Evolutionary conservation across 2,329 filamentous ascomycete genomes (phyloP).

Genomic region (Neopestalotiopsis sp.): DNA sequence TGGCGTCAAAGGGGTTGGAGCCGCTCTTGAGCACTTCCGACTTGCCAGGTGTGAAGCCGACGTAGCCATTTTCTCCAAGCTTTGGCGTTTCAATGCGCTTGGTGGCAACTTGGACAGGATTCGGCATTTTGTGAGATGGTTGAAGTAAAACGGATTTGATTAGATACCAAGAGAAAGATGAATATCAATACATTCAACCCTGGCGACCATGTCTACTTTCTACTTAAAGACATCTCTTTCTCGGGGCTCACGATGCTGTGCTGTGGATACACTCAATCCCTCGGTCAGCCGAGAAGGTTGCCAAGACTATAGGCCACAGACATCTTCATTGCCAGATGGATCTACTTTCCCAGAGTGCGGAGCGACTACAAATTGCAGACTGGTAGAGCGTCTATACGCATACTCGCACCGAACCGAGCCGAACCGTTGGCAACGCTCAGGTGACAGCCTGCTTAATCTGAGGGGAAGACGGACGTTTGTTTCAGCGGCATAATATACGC

Average conservation of each 20-base stretch:
- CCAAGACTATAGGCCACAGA: background rate
- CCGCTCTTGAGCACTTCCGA: conserved; percentile 44
- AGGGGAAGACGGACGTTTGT: background rate
- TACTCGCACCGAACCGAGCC: background rate
- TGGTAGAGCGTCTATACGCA: background rate
- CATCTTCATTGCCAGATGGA: background rate
- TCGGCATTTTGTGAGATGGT: conserved; percentile 21
- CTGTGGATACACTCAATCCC: background rate
- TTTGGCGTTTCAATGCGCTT: conserved; percentile 34
- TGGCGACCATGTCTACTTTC: background rate
- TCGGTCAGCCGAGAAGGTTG: background rate
- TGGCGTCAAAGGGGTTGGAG: conserved; percentile 42
- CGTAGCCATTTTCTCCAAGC: conserved; percentile 45
- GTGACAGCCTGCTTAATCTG: background rate
- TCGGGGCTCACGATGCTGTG: background rate
- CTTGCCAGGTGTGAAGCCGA: conserved; percentile 41
- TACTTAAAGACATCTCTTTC: background rate
- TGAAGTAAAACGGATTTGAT: background rate
- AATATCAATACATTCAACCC: background rate
- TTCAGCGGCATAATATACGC: background rate
- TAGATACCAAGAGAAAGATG: background rate
- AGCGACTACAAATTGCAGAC: background rate
- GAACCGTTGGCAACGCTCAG: background rate
- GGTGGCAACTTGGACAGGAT: conserved; percentile 26
- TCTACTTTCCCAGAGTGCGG: background rate